Evolutionary conservation across 768 basidiomycete genomes (phyloP).

Genomic region (Suillus sp.): DNA sequence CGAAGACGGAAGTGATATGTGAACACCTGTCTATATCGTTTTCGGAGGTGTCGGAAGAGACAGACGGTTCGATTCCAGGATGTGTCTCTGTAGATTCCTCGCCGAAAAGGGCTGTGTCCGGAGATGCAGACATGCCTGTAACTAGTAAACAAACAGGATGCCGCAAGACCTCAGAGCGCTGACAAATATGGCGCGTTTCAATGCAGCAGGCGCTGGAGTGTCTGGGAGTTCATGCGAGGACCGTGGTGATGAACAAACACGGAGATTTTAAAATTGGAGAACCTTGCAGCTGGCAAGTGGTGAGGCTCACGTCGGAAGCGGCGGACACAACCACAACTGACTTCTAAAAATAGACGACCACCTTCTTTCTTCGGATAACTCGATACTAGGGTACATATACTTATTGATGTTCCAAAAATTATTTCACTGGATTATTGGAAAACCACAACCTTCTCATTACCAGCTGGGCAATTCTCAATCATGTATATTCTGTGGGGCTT

Average conservation of each 20-base stretch:
- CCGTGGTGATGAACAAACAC: neutral
- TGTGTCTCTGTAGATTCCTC: conserved; percentile 24
- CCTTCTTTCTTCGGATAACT: neutral
- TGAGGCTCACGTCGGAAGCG: conserved; percentile 2
- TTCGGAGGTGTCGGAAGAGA: conserved; percentile 19
- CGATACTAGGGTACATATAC: neutral
- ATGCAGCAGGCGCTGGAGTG: neutral
- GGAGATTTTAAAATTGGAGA: neutral
- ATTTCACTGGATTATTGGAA: conserved; percentile 17
- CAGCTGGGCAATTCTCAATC: neutral
- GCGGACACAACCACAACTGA: conserved; percentile 9
- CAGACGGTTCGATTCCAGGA: conserved; percentile 16
- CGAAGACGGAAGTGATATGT: conserved; percentile 44
- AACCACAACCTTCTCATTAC: neutral
- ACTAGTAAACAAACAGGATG: neutral
- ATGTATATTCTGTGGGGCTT: conserved; percentile 47
- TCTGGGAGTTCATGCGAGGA: neutral
- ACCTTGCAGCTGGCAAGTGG: conserved; percentile 4
- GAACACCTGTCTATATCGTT: conserved; percentile 27
- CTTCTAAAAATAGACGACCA: conserved; percentile 8
- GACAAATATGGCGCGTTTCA: neutral
- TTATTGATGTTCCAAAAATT: conserved; percentile 10
- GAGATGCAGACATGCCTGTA: conserved; percentile 33
- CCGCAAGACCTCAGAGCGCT: neutral
- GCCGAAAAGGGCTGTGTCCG: conserved; percentile 33